These are phyloP conservation scores for Tylopilus sp. DNA, from an alignment of 1,284 basidiomycete species.

Conservation along the genomic window DNA sequence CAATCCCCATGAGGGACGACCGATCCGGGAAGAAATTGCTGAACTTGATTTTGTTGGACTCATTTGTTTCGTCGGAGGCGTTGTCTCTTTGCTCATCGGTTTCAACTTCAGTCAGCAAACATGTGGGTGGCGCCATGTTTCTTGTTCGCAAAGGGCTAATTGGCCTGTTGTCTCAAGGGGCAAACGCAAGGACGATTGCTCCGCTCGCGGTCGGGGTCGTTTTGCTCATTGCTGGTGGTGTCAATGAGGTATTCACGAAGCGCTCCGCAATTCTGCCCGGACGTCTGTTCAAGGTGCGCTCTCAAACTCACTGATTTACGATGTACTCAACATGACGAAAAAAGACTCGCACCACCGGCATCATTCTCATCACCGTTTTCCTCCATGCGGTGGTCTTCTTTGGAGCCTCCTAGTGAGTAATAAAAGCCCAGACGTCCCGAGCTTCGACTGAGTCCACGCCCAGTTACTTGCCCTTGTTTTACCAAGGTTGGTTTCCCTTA, in stretches of 20 bases:
- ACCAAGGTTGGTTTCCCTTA: slow-evolving; percentile 42
- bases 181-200: slow-evolving; percentile 58
- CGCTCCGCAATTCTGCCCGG: slow-evolving; percentile 80
- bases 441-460: slow-evolving; percentile 5
- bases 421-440: not conserved
- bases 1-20: slow-evolving; percentile 63
- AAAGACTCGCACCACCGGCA: slow-evolving; percentile 71
- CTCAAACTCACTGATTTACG: not conserved
- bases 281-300: slow-evolving; percentile 64
- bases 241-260: slow-evolving; percentile 70
- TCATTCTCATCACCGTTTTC: slow-evolving; percentile 60
- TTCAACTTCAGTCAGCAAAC: slow-evolving; percentile 72
- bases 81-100: slow-evolving; percentile 77
- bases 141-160: not conserved
- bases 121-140: slow-evolving; percentile 39
- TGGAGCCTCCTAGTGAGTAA: slow-evolving; percentile 31
- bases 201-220: slow-evolving; percentile 67
- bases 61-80: slow-evolving; percentile 64
- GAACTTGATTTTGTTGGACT: slow-evolving; percentile 81
- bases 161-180: slow-evolving; percentile 25
- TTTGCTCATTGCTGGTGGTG: slow-evolving; percentile 51
- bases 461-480: slow-evolving; percentile 75
- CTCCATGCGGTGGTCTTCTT: slow-evolving; percentile 72
- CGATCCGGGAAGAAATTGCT: slow-evolving; percentile 53
- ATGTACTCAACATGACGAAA: not conserved